phyloP scores from a whole-genome alignment of 2,329 filamentous ascomycete species.

The Cordyceps farinosa region DNA sequence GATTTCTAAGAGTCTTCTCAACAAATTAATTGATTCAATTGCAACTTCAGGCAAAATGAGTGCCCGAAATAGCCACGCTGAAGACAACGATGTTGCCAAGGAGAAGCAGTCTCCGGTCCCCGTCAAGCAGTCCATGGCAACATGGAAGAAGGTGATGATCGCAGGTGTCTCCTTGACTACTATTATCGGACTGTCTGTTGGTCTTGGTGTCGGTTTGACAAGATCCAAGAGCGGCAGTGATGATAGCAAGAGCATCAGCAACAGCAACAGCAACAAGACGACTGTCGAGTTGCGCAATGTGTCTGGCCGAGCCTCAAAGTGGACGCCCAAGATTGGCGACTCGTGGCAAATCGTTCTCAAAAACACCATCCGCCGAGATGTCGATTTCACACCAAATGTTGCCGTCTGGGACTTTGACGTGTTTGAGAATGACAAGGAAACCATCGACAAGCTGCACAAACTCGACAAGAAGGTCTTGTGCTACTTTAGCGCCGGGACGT shows the following conservation, averaged over 20 bases:
- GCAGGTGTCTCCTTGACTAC: slow-evolving; percentile 25
- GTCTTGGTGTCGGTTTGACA: slow-evolving; percentile 53
- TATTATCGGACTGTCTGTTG: slow-evolving; percentile 47
- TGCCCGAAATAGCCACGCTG: background rate
- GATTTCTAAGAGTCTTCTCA: background rate
- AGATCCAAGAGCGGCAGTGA: slow-evolving; percentile 27
- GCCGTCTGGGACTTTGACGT: slow-evolving; percentile 48
- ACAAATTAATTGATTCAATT: no score
- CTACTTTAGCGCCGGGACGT: slow-evolving; percentile 71
- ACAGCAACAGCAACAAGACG: slow-evolving; percentile 11
- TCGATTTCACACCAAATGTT: slow-evolving; percentile 42
- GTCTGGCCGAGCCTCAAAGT: slow-evolving; percentile 32
- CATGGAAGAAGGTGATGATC: slow-evolving; percentile 31
- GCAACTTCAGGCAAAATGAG: background rate
- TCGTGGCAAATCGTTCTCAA: slow-evolving; percentile 62
- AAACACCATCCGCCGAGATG: slow-evolving; percentile 39
- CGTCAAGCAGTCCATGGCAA: slow-evolving; percentile 23
- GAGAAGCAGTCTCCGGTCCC: slow-evolving; percentile 1
- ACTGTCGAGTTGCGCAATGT: slow-evolving; percentile 24
- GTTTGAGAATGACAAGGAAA: slow-evolving; percentile 47
- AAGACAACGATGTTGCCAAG: background rate
- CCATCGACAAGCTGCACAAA: slow-evolving; percentile 54
- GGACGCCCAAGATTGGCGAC: slow-evolving; percentile 50
- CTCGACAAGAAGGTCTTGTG: slow-evolving; percentile 62
- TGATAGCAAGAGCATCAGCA: slow-evolving; percentile 11